Percentiles rank a stretch among this genome's conserved stretches.
Evolutionary conservation across 2,329 filamentous ascomycete genomes (phyloP).

Genomic region (Xylaria sp.): DNA sequence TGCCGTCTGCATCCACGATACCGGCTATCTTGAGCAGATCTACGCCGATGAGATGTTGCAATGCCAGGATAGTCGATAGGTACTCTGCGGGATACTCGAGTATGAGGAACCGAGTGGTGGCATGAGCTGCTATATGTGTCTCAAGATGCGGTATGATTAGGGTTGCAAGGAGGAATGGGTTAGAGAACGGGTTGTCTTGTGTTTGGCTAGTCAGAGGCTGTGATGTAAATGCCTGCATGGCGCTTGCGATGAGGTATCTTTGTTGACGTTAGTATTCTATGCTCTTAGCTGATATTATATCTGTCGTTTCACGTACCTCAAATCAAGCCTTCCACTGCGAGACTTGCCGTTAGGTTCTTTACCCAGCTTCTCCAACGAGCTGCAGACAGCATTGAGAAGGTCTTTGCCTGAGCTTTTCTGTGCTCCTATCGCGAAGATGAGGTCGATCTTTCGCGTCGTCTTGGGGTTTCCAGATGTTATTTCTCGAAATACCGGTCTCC

Average conservation of each 20-base stretch:
- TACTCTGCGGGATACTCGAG: conserved; percentile 55
- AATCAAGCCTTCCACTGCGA: conserved; percentile 52
- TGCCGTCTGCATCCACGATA: conserved; percentile 44
- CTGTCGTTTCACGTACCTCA: conserved; percentile 41
- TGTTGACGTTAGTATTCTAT: conserved; percentile 4
- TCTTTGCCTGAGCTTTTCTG: conserved; percentile 49
- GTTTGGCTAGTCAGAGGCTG: conserved; percentile 47
- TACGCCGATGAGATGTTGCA: conserved; percentile 53
- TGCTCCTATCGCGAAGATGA: conserved; percentile 56
- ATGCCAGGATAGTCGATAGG: conserved; percentile 50
- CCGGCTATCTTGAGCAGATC: conserved; percentile 55
- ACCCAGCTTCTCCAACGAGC: conserved; percentile 52
- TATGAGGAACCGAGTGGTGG: conserved; percentile 50
- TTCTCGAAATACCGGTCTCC: conserved; percentile 48
- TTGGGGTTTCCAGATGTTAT: conserved; percentile 29
- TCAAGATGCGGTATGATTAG: conserved; percentile 57
- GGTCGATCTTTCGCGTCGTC: conserved; percentile 43
- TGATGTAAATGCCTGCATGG: conserved; percentile 53
- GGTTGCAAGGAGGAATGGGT: conserved; percentile 50
- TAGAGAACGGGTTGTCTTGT: conserved; percentile 49
- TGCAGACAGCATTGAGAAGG: conserved; percentile 44
- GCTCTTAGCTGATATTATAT: not conserved
- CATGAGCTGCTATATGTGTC: conserved; percentile 50
- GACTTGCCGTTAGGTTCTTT: conserved; percentile 44
- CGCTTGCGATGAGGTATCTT: conserved; percentile 56